Evolutionary conservation across 2,329 filamentous ascomycete species (phyloP), one percentile per base, ranked within the genome.

Genomic region (Rachicladosporium sp.): DNA sequence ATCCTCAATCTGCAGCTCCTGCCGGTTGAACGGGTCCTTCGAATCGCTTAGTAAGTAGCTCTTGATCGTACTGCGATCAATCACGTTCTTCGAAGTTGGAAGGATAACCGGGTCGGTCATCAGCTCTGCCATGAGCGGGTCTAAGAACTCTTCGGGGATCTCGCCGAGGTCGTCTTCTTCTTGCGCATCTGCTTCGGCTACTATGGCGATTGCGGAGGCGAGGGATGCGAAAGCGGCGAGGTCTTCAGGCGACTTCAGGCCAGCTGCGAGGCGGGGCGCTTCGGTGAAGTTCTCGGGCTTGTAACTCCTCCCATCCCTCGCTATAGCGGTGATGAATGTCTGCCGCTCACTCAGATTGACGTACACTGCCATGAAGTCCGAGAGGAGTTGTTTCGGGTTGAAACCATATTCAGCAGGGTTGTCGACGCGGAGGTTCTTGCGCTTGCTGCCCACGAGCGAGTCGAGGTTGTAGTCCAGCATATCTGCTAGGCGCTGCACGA

Each of bases 381-480:
- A 80, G n/a, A 98, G 70, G 31, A 98, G 74, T 5, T 78, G 73
- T 44, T 79, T 80, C 2, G 91, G 87, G 33, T 86, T 80, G 67
- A 95, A 98, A 37, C 81, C 78, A 58, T 95, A 98, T 58, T 95
- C 88, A 44, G 84, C 75, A 4, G 82, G 73, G 56, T 93, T 86
- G 32, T 85, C 79, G 3, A 98, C 86, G 51, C 78, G 86, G 36
- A 98, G 70, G 50, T 87, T 82, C 4, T 73, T 73, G 46, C 82
- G 84, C 63, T 89, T 89, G 10, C 82, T 82, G 0, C 89, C 88
- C 2, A 91, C 87, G 47, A 98, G 75, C 1, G 83, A 84, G 51
- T 95, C 87, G 10, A 98, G 73, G 55, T 96, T 98, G 71, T 95
- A 96, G 64, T 98, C 88, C 44, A 98, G 64, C 91, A 98, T 98